Evolutionary conservation across 1,139 yeast species (phyloP).

Genomic region (Candida sp.): DNA sequence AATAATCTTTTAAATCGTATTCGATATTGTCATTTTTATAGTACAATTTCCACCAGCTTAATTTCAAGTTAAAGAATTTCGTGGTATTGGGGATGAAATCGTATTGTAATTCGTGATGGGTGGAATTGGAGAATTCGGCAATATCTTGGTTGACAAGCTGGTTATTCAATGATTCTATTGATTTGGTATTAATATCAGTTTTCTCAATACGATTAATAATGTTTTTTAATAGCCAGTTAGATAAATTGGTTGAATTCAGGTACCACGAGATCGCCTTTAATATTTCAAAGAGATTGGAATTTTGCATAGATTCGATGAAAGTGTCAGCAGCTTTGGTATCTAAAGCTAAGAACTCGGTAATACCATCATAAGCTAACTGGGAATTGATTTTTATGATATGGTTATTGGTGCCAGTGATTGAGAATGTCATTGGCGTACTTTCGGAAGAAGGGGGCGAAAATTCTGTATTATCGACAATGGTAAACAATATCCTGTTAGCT

Average conservation of each 20-base stretch:
- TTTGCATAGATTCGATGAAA: slow-evolving; percentile 25
- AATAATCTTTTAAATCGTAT: slow-evolving; percentile 41
- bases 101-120: slow-evolving; percentile 38
- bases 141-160: slow-evolving; percentile 16
- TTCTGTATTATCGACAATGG: slow-evolving; percentile 39
- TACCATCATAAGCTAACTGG: slow-evolving; percentile 25
- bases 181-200: slow-evolving; percentile 3
- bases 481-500: slow-evolving; percentile 24
- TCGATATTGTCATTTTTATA: slow-evolving; percentile 44
- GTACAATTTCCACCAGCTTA: slow-evolving; percentile 46
- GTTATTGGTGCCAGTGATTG: slow-evolving; percentile 9
- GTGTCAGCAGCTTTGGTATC: slow-evolving; percentile 32
- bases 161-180: neutral
- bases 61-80: slow-evolving; percentile 25
- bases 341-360: slow-evolving; percentile 22
- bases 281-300: slow-evolving; percentile 37
- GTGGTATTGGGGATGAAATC: slow-evolving; percentile 29
- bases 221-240: slow-evolving; percentile 21
- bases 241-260: slow-evolving; percentile 19
- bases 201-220: slow-evolving; percentile 10
- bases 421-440: slow-evolving; percentile 23
- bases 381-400: slow-evolving; percentile 37
- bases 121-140: slow-evolving; percentile 24
- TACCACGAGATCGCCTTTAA: slow-evolving; percentile 29
- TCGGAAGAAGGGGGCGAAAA: slow-evolving; percentile 37